Evolutionary conservation across 192 early-diverging fungal genomes (phyloP), one percentile per base, ranked within the genome.

Genomic region (Backusella mclennaniae): DNA sequence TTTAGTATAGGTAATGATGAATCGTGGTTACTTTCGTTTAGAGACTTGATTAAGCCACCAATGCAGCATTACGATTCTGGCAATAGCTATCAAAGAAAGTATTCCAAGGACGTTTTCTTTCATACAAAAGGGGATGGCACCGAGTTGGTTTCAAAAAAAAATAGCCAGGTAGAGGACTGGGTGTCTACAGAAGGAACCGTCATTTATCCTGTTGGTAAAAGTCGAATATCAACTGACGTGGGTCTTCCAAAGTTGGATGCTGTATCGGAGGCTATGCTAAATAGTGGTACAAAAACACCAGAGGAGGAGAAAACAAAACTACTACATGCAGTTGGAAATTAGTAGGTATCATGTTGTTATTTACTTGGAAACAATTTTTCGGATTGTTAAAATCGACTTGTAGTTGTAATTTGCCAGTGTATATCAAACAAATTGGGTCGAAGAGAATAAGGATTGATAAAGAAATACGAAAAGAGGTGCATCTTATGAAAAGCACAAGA

Each of bases 371-470:
- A 23, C 17, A 8, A 38, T 59, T 31, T 35, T 53, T 9, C 1
- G 38, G 33, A 59, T 31, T 8, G 46, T 0, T 17, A 49, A 49
- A 33, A 39, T 15, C 52, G 21, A 19, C 17, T 59, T 59, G 59
- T 56, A 78, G 77, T 35, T 73, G 46, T 35, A 78, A 78, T 73
- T 38, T 78, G 29, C 71, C 36, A 12, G 77, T 78, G 14, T 74
- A 49, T n/a, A 74, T 78, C 63, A 78, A 72, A 68, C 71, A 73
- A 73, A 78, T 78, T 38, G 77, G 77, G 21, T 67, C n/a, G 8
- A 74, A 73, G 42, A 21, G 52, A 63, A 29, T 78, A 23, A 52
- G 35, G 4, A 29, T 78, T 9, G 67, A 73, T 4, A 39, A 44
- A 19, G 35, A 53, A 38, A n/a, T 73, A 29, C 53, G 72, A 14